phyloP scores from a whole-genome alignment of 352 stramenopile species.

The Discostella stelligera region DNA sequence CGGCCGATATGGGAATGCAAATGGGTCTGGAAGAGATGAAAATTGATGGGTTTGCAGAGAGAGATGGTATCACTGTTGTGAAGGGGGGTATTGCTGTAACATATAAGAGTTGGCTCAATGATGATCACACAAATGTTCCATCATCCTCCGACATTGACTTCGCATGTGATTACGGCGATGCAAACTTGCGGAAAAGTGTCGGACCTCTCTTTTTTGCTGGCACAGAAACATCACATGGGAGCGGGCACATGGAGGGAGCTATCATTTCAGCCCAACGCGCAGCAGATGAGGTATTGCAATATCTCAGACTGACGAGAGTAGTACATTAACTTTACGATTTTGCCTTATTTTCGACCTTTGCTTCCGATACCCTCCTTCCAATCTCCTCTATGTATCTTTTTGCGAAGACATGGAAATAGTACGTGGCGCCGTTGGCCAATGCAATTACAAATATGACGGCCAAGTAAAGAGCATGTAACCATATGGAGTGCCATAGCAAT shows the following conservation, averaged over 20 bases:
- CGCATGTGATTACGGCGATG: conserved; percentile 24
- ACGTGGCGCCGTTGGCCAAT: conserved; percentile 46
- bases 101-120: conserved; percentile 38
- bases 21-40: neutral
- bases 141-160: neutral
- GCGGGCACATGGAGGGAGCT: conserved; percentile 38
- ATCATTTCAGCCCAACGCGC: conserved; percentile 22
- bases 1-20: conserved; percentile 19
- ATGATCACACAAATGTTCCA: conserved; percentile 21
- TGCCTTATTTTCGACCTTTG: neutral
- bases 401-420: conserved; percentile 60
- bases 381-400: conserved; percentile 51
- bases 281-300: conserved; percentile 20
- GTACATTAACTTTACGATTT: neutral
- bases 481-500: conserved; percentile 46
- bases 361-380: conserved; percentile 28
- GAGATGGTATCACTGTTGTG: conserved; percentile 17
- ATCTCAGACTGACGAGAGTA: neutral
- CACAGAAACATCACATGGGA: conserved; percentile 27
- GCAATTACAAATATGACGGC: conserved; percentile 43
- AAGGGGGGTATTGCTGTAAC: conserved; percentile 26
- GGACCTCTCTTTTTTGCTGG: conserved; percentile 38
- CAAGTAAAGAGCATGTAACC: conserved; percentile 47
- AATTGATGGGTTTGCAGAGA: conserved; percentile 6
- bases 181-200: conserved; percentile 13